Evolutionary conservation across 306 rosid genomes (phyloP), one percentile per base, ranked within the genome.

Genomic region (Trichosanthes cucumerina): DNA sequence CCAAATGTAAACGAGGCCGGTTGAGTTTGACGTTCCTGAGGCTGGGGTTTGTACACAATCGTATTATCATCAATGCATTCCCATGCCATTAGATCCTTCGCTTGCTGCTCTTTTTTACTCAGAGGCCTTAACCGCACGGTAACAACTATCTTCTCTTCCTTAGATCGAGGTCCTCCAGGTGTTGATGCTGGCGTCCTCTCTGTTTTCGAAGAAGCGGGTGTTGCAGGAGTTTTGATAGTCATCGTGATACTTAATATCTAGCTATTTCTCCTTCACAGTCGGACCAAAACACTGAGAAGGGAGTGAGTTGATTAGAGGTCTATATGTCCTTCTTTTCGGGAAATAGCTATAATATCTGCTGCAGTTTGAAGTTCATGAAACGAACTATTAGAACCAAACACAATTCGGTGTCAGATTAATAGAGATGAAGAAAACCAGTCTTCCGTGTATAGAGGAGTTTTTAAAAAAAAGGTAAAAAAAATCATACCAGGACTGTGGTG

Each of bases 51-150:
- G 75, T 85, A 64, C 72, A 91, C 88, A 28, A 96, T 93, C 0
- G 96, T 90, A 80, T 84, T 80, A 46, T 91, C 94, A 79, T 93
- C 93, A 4, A 88, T 15, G 65, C 99, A 96, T 28, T 96, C 99
- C 99, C 99, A 96, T 31, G 98, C 99, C 57, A 93, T 93, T 78
- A 91, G 98, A 65, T 96, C 99, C 79, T 89, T 93, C 49, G 94
- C 96, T 72, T 88, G 80, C 60, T 91, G 99, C 82, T 96, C 99
- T 80, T 88, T 96, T 80, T 87, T 90, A 84, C 87, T 96, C 33
- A 96, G 80, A 53, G 99, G 99, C 79, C 99, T 90, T 76, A 96
- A 80, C 82, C 99, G 86, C 24, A 96, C 99, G 0, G 97, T 96
- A 10, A 96, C 99, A 53, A 96, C 98, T 78, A 96, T 96, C 83